Conservation (phyloP, 140 eudicot genomes). For the Erigeron philadelphicus region DNA sequence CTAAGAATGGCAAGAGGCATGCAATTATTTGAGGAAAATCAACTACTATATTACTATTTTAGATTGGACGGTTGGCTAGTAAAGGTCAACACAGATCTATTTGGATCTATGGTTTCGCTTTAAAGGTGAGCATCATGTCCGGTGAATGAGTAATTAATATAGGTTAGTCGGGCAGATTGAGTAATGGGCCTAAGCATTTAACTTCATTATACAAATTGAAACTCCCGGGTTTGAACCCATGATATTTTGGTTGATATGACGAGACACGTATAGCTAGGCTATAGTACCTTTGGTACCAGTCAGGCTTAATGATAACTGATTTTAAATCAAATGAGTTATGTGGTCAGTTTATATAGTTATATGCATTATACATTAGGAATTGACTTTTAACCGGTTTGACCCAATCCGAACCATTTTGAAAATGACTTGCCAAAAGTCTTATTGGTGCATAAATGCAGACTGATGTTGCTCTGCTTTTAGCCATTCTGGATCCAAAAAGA, state of each 20-base stretch:
- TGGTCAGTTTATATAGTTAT: no score
- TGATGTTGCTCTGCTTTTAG: not conserved
- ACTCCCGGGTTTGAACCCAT: no score
- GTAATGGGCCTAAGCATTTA: no score
- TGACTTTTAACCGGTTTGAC: no score
- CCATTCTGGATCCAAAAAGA: not conserved
- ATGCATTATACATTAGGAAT: no score
- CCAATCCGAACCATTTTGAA: no score
- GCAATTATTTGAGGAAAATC: conserved; percentile 25
- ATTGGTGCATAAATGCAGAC: not conserved
- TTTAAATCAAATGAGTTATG: no score
- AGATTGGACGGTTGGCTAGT: conserved; percentile 4
- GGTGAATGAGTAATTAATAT: not conserved
- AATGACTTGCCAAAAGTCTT: not conserved
- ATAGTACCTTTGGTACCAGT: no score
- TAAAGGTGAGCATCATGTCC: conserved; percentile 4
- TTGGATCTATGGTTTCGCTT: conserved; percentile 1
- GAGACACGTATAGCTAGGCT: no score
- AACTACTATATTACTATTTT: not conserved
- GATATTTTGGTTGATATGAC: no score
- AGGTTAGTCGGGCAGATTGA: not conserved
- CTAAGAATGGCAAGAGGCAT: conserved; percentile 20
- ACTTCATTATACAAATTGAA: no score
- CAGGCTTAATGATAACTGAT: no score
- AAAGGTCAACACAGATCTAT: conserved; percentile 16